Evolutionary conservation across 2,329 filamentous ascomycete genomes (phyloP), one percentile per base, ranked within the genome.

Genomic region (Pyrenophora tritici-repentis): DNA sequence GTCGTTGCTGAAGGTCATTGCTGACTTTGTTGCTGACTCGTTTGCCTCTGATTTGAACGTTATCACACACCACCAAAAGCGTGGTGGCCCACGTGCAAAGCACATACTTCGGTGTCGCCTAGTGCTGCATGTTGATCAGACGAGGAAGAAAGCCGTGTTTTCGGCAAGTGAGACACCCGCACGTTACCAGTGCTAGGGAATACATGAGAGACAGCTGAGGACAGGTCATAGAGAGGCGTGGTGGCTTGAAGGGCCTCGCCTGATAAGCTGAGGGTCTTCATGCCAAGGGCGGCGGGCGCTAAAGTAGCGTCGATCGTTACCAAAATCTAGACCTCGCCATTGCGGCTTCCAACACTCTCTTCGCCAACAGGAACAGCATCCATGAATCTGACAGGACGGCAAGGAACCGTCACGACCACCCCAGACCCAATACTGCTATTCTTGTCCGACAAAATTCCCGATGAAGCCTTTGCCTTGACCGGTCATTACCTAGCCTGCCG

Each of bases 401-500:
- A n/a, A 32, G 35, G 32, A 18, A 9, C 39, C 26, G 33, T 33
- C 14, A 5, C 39, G 13, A 41, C 14, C n/a, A 8, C 17, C 22
- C 20, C 22, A 26, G 18, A 14, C 24, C 20, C n/a, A 16, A 10
- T 22, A 32, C 22, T 24, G 34, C 53, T 54, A 54, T 50, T 56
- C 42, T 39, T 50, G 42, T 35, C 18, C 20, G 16, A 26, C 14
- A n/a, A 49, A 46, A 20, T 12, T 20, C 42, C 42, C 20, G 33
- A 44, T 32, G 9, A 37, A 35, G n/a, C 31, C 33, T 24, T 13
- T 9, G 14, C 20, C 18, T 45, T 54, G 46, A 47, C 50, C 42
- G 41, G 32, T 42, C 40, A 29, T 29, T 3, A 29, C 37, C 44
- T 44, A 55, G 51, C 51, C 35, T 57, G 44, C 43, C 47, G 52